These are phyloP conservation scores for Brettanomyces bruxellensis DNA, from an alignment of 805 yeast genomes.

Conservation along the genomic window DNA sequence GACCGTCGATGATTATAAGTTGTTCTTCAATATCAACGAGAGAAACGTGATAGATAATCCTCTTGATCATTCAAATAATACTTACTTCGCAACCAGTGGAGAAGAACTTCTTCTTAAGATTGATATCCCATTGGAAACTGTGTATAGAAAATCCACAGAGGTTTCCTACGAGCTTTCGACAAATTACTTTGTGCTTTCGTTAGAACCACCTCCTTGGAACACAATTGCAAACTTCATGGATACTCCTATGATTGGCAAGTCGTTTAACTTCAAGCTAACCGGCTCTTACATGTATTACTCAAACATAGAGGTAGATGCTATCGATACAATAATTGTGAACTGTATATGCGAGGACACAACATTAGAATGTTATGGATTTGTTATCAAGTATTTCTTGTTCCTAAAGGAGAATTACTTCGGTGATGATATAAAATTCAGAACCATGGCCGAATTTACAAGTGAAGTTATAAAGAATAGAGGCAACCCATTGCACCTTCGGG, in stretches of 20 bases:
- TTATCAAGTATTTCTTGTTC: constrained; percentile 64
- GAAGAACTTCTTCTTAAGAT: constrained; percentile 38
- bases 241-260: constrained; percentile 55
- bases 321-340: constrained; percentile 60
- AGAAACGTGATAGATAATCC: constrained; percentile 86
- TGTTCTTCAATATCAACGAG: constrained; percentile 77
- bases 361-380: constrained; percentile 68
- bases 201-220: constrained; percentile 90
- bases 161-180: constrained; percentile 45
- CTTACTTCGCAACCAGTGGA: constrained; percentile 68
- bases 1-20: constrained; percentile 44
- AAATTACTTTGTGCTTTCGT: constrained; percentile 47
- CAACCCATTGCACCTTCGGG: neutral
- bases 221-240: constrained; percentile 67
- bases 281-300: constrained; percentile 62
- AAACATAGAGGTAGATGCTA: constrained; percentile 52
- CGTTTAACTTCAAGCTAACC: constrained; percentile 46
- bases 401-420: constrained; percentile 89
- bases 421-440: constrained; percentile 69
- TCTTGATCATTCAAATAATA: constrained; percentile 71
- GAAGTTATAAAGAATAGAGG: neutral
- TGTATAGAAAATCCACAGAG: constrained; percentile 41
- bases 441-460: constrained; percentile 70
- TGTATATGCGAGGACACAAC: constrained; percentile 60
- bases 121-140: constrained; percentile 49